Percentiles rank a stretch among this genome's conserved stretches.
These are phyloP conservation scores for Globisporangium solare DNA, from an alignment of 352 stramenopile species.

Conservation along the genomic window DNA sequence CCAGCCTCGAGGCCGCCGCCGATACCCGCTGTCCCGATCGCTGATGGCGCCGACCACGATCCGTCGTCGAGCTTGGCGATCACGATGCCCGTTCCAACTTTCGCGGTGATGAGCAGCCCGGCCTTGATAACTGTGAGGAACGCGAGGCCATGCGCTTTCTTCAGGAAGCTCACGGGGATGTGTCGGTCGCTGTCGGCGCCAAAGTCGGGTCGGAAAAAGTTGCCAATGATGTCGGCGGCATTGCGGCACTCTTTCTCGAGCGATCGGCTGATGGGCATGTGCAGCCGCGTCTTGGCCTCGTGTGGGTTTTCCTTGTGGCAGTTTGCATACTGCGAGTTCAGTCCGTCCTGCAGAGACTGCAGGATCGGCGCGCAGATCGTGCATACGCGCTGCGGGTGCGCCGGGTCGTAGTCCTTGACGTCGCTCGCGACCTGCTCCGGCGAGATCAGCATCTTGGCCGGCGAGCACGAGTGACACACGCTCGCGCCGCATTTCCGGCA, in stretches of 20 bases:
- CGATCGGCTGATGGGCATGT: slow-evolving; percentile 69
- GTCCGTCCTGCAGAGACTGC: slow-evolving; percentile 62
- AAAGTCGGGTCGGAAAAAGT: slow-evolving; percentile 72
- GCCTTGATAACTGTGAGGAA: slow-evolving; percentile 86
- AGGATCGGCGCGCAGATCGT: slow-evolving; percentile 77
- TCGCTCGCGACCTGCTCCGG: slow-evolving; percentile 49
- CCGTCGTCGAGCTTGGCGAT: slow-evolving; percentile 85
- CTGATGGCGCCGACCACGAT: slow-evolving; percentile 90
- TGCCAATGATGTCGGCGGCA: slow-evolving; percentile 71
- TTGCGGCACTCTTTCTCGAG: slow-evolving; percentile 75
- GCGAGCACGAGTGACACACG: slow-evolving; percentile 66
- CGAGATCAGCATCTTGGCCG: slow-evolving; percentile 71
- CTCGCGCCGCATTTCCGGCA: slow-evolving; percentile 72
- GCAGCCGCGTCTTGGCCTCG: slow-evolving; percentile 59
- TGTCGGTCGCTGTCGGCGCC: slow-evolving; percentile 68
- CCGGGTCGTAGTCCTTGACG: slow-evolving; percentile 67
- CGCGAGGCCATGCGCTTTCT: slow-evolving; percentile 74
- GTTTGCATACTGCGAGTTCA: slow-evolving; percentile 73
- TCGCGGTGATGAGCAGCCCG: slow-evolving; percentile 78
- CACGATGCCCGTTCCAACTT: slow-evolving; percentile 84
- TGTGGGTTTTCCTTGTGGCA: slow-evolving; percentile 83
- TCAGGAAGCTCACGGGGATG: slow-evolving; percentile 78
- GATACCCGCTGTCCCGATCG: slow-evolving; percentile 90
- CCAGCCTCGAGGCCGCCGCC: slow-evolving; percentile 84
- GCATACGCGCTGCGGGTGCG: slow-evolving; percentile 72